phyloP scores from a whole-genome alignment of 2,329 filamentous ascomycete genomes.

The Colletotrichum coccodes region DNA sequence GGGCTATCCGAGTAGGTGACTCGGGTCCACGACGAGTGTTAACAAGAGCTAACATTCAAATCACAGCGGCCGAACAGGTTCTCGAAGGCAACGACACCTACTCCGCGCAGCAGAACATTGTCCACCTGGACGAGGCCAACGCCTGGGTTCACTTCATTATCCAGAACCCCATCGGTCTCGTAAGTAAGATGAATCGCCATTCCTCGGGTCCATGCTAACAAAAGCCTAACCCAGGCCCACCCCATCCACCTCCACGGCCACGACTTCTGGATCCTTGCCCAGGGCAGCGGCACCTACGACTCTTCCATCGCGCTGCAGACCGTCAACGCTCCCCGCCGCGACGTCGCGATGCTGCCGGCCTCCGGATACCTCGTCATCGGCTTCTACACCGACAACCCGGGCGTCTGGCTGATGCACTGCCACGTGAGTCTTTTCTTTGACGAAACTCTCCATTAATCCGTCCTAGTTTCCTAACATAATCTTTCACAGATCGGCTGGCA shows the following conservation, averaged over 20 bases:
- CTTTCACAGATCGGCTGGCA: constrained; percentile 31
- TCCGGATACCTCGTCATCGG: constrained; percentile 59
- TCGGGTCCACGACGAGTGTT: background rate
- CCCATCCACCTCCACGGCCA: constrained; percentile 62
- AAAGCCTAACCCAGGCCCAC: constrained; percentile 41
- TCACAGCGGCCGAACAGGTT: constrained; percentile 33
- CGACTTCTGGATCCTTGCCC: constrained; percentile 46
- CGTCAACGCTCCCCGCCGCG: constrained; percentile 61
- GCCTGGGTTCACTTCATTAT: constrained; percentile 46
- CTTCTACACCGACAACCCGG: constrained; percentile 60
- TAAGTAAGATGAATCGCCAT: background rate
- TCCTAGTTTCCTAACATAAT: background rate
- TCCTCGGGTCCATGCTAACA: background rate
- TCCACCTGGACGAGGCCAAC: constrained; percentile 35
- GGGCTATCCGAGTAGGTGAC: constrained; percentile 49
- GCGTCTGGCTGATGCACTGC: constrained; percentile 61
- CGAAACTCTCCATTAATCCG: background rate
- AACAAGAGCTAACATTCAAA: background rate
- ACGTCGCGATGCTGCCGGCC: constrained; percentile 58
- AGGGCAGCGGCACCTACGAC: constrained; percentile 34
- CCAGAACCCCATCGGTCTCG: constrained; percentile 40
- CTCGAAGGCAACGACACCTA: constrained; percentile 31
- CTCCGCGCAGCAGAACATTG: constrained; percentile 37
- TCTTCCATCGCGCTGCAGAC: constrained; percentile 34
- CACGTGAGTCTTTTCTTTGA: constrained; percentile 39